phyloP scores from a whole-genome alignment of 768 basidiomycete genomes.

The Lentinula sp. region DNA sequence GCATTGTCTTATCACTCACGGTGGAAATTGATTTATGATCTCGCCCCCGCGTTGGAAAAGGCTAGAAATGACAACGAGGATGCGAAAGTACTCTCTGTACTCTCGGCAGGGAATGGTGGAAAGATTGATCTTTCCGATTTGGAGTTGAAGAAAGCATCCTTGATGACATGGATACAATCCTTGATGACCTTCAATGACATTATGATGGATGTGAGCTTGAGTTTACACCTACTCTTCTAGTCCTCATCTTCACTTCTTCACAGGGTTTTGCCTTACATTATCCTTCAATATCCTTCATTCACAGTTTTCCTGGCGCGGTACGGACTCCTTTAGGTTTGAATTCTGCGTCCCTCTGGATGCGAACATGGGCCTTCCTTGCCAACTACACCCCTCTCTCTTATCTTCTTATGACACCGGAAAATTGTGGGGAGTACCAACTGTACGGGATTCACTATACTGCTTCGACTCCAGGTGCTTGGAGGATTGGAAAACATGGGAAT shows the following conservation, averaged over 20 bases:
- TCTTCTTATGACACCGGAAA: background rate
- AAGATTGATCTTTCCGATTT: conserved; percentile 22
- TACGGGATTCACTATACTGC: background rate
- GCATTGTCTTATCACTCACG: conserved; percentile 28
- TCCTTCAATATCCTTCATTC: background rate
- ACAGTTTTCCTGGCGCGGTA: background rate
- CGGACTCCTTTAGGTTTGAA: background rate
- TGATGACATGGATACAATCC: conserved; percentile 12
- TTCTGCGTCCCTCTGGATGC: background rate
- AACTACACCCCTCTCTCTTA: background rate
- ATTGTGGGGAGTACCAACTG: conserved; percentile 1
- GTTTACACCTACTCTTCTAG: background rate
- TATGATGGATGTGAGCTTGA: conserved; percentile 23
- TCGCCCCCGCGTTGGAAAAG: conserved; percentile 22
- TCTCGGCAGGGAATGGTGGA: conserved; percentile 15
- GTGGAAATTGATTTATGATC: conserved; percentile 27
- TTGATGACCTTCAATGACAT: conserved; percentile 27
- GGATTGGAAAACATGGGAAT: conserved; percentile 25
- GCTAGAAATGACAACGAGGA: conserved; percentile 26
- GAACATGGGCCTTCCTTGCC: background rate
- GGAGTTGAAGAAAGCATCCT: conserved; percentile 22
- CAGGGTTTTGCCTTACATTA: background rate
- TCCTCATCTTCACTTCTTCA: background rate
- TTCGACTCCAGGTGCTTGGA: conserved; percentile 1
- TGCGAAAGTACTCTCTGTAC: conserved; percentile 25